Evolutionary conservation across 805 yeast species (phyloP).

Genomic region (Candida gorgasii): DNA sequence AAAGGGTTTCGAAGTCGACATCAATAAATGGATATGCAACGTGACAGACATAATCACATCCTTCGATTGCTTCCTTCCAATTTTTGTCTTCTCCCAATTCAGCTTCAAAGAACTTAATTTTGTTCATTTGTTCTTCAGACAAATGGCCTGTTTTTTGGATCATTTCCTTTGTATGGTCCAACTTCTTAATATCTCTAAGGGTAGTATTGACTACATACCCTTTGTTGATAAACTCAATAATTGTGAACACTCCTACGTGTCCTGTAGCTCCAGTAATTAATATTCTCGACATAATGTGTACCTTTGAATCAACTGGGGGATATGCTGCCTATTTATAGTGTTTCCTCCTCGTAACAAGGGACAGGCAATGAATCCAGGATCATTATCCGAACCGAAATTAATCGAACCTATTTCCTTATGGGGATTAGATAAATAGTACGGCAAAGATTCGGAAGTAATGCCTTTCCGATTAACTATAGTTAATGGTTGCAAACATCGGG

Average conservation of each 20-base stretch:
- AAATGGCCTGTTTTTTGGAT: slow-evolving; percentile 10
- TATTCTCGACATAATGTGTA: slow-evolving; percentile 7
- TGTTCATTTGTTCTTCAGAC: slow-evolving; percentile 1
- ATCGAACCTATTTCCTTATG: no score
- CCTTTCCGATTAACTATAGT: no score
- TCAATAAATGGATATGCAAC: slow-evolving; percentile 14
- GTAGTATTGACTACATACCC: slow-evolving; percentile 17
- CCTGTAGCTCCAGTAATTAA: slow-evolving; percentile 19
- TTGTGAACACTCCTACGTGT: slow-evolving; percentile 12
- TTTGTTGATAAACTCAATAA: slow-evolving; percentile 10
- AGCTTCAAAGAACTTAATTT: slow-evolving; percentile 9
- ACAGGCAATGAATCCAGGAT: no score
- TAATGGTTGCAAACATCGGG: no score
- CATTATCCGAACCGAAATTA: no score
- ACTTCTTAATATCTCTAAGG: slow-evolving; percentile 11
- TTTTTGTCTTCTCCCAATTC: slow-evolving; percentile 11
- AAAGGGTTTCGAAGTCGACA: slow-evolving; percentile 7
- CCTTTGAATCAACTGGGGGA: no score
- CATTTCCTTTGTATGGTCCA: slow-evolving; percentile 5
- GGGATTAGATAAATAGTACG: no score
- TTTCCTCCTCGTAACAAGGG: no score
- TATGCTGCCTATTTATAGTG: no score
- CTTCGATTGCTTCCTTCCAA: slow-evolving; percentile 16
- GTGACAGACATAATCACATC: slow-evolving; percentile 12
- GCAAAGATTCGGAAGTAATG: no score